Base-by-base conservation (phyloP, 306 rosid genomes). In the Medicago truncatula region DNA sequence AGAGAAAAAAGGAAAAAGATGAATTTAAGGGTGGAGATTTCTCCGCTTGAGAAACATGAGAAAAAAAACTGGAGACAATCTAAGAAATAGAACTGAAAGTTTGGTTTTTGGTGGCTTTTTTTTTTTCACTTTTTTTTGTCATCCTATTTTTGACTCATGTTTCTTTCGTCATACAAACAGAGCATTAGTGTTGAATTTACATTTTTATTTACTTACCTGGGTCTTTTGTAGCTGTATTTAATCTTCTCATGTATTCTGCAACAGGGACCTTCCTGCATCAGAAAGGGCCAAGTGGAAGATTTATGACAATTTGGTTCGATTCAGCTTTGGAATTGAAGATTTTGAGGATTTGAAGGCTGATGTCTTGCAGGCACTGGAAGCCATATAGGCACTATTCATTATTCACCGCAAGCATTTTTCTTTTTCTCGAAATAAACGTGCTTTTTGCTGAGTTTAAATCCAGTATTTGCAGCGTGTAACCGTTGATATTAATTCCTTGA, bases 291-390 rank as follows among this genome's bases (percentile, higher is more conserved):
- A 85, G 88, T 91, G 85, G 50, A 96, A 96, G 78, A 94, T 94
- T 71, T 79, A 71, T 21, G 98, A 94, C 84, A 94, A 85, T 87
- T 80, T 94, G 92, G 95, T 94, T 77, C 96, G 98, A 20, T 94
- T 91, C 90, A 94, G 98, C 90, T 90, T 91, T 23, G 98, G 98
- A 80, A 84, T 92, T 7, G 98, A 94, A 83, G 98, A 92, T 75
- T 94, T 88, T n/a, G 92, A 90, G 76, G 96, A 92, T 83, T 38
- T 94, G 80, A 87, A 92, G 90, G 86, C 86, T 56, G 98, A 94
- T 82, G 62, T 94, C 41, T 90, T 92, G 75, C 97, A 94, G 69
- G 98, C 97, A 70, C 88, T 94, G 79, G 91, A 85, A 49, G 67
- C 71, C 60, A 88, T 92, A 79, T 90, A 92, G 86, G 69, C 78